These are phyloP conservation scores for Trichophyton simii DNA, from an alignment of 2,329 filamentous ascomycete species.

Conservation along the genomic window DNA sequence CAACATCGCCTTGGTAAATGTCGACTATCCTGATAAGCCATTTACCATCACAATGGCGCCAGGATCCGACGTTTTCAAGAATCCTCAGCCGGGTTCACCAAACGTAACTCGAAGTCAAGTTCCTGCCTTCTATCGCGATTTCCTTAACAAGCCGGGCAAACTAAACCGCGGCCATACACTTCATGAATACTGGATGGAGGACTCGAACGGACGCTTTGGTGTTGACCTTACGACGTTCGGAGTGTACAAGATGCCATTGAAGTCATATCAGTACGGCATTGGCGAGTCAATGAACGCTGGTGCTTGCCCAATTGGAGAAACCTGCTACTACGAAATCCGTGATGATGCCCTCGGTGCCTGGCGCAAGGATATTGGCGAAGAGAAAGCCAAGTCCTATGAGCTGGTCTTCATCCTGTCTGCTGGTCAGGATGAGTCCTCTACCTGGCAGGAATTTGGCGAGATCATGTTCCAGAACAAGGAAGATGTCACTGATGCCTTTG, in stretches of 20 bases:
- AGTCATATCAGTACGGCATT: constrained; percentile 12
- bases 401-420: constrained; percentile 15
- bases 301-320: constrained; percentile 9
- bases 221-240: constrained; percentile 14
- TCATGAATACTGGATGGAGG: constrained; percentile 15
- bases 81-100: constrained; percentile 10
- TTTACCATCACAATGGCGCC: constrained; percentile 11
- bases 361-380: constrained; percentile 13
- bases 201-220: constrained; percentile 13
- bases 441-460: constrained; percentile 15
- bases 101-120: constrained; percentile 11
- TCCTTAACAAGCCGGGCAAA: constrained; percentile 13
- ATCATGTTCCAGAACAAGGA: constrained; percentile 11
- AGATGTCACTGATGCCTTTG: constrained; percentile 11
- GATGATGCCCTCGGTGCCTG: constrained; percentile 12
- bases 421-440: constrained; percentile 13
- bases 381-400: constrained; percentile 11
- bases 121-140: constrained; percentile 12
- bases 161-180: constrained; percentile 13
- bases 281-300: constrained; percentile 10
- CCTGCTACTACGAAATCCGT: constrained; percentile 11
- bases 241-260: constrained; percentile 10
- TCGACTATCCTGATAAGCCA: constrained; percentile 11
- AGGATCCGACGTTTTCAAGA: constrained; percentile 10
- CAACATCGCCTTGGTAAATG: constrained; percentile 13